These are phyloP conservation scores for Bipolaris zeicola DNA, from an alignment of 2,329 filamentous ascomycete genomes.

Conservation along the genomic window DNA sequence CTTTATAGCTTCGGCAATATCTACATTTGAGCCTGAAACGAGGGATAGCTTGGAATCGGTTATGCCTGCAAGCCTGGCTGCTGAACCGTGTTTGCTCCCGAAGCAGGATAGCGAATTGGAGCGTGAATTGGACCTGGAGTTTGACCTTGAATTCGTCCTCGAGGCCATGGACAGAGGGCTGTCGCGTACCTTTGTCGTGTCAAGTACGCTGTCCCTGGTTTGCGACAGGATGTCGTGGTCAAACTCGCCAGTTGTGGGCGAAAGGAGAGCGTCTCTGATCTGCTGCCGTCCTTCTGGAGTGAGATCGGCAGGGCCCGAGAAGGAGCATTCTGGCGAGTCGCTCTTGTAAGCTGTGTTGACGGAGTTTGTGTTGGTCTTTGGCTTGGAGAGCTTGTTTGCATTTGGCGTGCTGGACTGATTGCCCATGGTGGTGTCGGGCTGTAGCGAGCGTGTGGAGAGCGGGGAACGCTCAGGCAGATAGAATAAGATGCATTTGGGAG, in stretches of 20 bases:
- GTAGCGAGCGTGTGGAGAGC: slow-evolving; percentile 24
- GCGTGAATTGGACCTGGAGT: slow-evolving; percentile 22
- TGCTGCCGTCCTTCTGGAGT: slow-evolving; percentile 37
- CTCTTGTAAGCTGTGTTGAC: slow-evolving; percentile 20
- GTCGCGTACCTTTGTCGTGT: slow-evolving; percentile 31
- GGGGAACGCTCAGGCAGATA: slow-evolving; percentile 23
- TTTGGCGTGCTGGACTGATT: slow-evolving; percentile 35
- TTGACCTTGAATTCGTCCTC: slow-evolving; percentile 33
- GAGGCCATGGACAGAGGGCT: slow-evolving; percentile 36
- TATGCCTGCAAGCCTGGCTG: slow-evolving; percentile 30
- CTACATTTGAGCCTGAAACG: slow-evolving; percentile 44
- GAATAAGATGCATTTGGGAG: slow-evolving; percentile 21
- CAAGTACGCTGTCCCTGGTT: slow-evolving; percentile 27
- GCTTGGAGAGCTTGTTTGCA: slow-evolving; percentile 43
- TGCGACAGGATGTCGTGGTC: slow-evolving; percentile 20
- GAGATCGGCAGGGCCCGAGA: slow-evolving; percentile 34
- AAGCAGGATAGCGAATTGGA: slow-evolving; percentile 38
- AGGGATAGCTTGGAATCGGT: slow-evolving; percentile 40
- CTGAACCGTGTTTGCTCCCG: slow-evolving; percentile 28
- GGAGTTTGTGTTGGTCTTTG: slow-evolving; percentile 46
- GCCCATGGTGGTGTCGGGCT: slow-evolving; percentile 35
- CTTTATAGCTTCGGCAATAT: slow-evolving; percentile 53
- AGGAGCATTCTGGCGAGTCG: slow-evolving; percentile 30
- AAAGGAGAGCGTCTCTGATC: slow-evolving; percentile 37
- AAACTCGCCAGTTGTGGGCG: slow-evolving; percentile 34